A percentile compares a stretch with the other conserved stretches of the same genome.
Conservation (phyloP, 495 filamentous ascomycete genomes). For the Podospora conica region DNA sequence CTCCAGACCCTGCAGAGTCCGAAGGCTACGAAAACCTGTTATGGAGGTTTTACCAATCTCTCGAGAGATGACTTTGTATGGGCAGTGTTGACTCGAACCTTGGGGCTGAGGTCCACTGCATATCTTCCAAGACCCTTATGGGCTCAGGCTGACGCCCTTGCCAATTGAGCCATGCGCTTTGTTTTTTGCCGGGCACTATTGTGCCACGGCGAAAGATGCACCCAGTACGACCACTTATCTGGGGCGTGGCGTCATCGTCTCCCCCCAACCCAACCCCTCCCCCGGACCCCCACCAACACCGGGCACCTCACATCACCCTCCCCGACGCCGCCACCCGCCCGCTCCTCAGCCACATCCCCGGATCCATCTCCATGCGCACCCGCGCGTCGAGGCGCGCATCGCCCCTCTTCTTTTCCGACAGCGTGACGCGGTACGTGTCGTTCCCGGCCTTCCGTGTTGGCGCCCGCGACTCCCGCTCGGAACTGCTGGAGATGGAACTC, state of each 20-base stretch:
- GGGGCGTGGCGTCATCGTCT: neutral
- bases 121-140: too few species aligned
- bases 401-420: neutral
- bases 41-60: neutral
- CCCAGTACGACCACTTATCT: neutral
- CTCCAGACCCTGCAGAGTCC: neutral
- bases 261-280: too few species aligned
- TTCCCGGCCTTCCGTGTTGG: neutral
- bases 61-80: too few species aligned
- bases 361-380: neutral
- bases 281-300: too few species aligned
- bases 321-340: neutral
- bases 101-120: too few species aligned
- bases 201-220: neutral
- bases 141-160: neutral
- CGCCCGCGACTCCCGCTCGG: neutral
- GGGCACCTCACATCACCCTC: neutral
- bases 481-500: neutral
- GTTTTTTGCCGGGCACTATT: neutral
- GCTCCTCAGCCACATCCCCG: neutral
- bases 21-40: neutral
- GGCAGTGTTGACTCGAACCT: neutral
- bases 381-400: neutral
- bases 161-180: neutral
- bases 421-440: neutral